These are phyloP conservation scores for Chytriomyces hyalinus DNA, from an alignment of 192 early-diverging fungal genomes.

Conservation along the genomic window DNA sequence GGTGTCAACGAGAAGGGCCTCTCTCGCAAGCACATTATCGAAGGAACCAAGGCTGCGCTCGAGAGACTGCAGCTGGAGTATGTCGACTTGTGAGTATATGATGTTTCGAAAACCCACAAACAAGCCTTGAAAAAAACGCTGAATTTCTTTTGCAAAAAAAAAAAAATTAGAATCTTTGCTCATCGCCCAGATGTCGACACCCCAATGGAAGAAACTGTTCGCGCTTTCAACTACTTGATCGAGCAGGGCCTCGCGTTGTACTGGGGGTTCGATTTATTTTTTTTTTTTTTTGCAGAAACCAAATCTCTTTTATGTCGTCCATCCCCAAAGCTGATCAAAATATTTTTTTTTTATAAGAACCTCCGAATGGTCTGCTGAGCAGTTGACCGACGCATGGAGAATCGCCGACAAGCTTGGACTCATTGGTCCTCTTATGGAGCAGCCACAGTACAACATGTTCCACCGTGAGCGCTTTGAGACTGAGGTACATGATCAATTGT, in stretches of 20 bases:
- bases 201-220: slow-evolving; percentile 87
- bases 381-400: slow-evolving; percentile 74
- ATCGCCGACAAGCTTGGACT: slow-evolving; percentile 72
- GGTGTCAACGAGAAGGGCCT: slow-evolving; percentile 80
- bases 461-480: slow-evolving; percentile 72
- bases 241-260: slow-evolving; percentile 81
- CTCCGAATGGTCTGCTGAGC: slow-evolving; percentile 79
- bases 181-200: slow-evolving; percentile 75
- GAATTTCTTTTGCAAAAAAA: slow-evolving; percentile 13
- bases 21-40: slow-evolving; percentile 82
- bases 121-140: not conserved
- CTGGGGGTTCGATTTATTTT: slow-evolving; percentile 69
- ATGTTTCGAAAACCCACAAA: not conserved
- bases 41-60: slow-evolving; percentile 75
- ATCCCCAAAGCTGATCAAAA: no score
- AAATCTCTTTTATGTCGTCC: not conserved
- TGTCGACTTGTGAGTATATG: slow-evolving; percentile 44
- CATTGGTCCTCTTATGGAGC: slow-evolving; percentile 73
- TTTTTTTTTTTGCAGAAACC: slow-evolving; percentile 36
- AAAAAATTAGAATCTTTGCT: slow-evolving; percentile 72
- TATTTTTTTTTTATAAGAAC: slow-evolving; percentile 41
- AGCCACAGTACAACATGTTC: slow-evolving; percentile 86
- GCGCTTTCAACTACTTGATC: slow-evolving; percentile 83
- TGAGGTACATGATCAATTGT: slow-evolving; percentile 21
- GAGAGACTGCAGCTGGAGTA: slow-evolving; percentile 73